A percentile compares a stretch with the other conserved stretches of the same genome.
Evolutionary conservation across 352 stramenopile species (phyloP).

Genomic region (Lagenidium giganteum): DNA sequence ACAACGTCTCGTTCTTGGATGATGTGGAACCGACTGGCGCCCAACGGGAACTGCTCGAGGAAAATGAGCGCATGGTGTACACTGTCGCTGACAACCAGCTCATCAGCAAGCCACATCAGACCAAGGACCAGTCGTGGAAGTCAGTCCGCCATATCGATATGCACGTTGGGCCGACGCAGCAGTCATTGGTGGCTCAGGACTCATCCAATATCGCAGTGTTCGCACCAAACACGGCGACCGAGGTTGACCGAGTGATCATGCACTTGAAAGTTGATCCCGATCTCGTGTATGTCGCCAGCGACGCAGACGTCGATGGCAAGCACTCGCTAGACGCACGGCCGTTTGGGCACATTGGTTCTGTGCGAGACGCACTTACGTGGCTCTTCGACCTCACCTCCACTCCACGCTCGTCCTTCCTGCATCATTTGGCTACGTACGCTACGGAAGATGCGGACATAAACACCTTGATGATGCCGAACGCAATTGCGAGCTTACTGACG

Average conservation of each 20-base stretch:
- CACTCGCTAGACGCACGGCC: slow-evolving; percentile 23
- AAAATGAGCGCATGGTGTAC: slow-evolving; percentile 40
- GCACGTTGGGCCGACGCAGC: slow-evolving; percentile 35
- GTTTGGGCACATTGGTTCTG: slow-evolving; percentile 48
- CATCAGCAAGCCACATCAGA: slow-evolving; percentile 53
- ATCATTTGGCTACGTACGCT: slow-evolving; percentile 54
- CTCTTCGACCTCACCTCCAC: slow-evolving; percentile 68
- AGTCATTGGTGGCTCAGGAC: slow-evolving; percentile 39
- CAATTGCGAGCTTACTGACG: slow-evolving; percentile 33
- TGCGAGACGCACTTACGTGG: slow-evolving; percentile 72
- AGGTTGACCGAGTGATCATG: slow-evolving; percentile 47
- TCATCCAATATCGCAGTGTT: slow-evolving; percentile 80
- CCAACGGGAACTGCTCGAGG: slow-evolving; percentile 25
- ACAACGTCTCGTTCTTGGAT: slow-evolving; percentile 43
- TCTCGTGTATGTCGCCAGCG: slow-evolving; percentile 23
- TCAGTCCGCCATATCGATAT: slow-evolving; percentile 75
- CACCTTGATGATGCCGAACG: slow-evolving; percentile 37
- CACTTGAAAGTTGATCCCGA: slow-evolving; percentile 49
- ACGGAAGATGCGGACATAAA: slow-evolving; percentile 42
- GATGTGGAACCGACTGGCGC: slow-evolving; percentile 4
- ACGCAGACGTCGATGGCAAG: not conserved
- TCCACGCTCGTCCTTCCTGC: slow-evolving; percentile 53
- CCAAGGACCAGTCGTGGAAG: slow-evolving; percentile 41
- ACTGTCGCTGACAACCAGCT: slow-evolving; percentile 45
- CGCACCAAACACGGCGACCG: slow-evolving; percentile 44